Evolutionary conservation across 139 green algal species (phyloP), one percentile per base, ranked within the genome.

Genomic region (Micractinium sp.): DNA sequence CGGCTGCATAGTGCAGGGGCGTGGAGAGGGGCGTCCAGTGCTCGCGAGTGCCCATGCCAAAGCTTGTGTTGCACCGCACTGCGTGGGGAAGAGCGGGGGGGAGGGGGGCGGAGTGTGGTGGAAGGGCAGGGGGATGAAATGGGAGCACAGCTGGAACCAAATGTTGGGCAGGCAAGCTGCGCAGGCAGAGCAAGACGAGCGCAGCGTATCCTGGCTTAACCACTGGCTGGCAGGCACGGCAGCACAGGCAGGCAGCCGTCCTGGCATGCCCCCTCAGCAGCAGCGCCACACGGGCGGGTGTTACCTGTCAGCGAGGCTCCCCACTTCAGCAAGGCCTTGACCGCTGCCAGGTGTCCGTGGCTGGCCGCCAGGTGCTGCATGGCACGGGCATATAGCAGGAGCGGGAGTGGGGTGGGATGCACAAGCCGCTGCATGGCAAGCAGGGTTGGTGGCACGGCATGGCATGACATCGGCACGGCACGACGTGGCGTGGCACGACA

Each of bases 1-100:
- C 89, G 22, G 88, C 88, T 29, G 89, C 89, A 15, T 89, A 82
- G 83, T 91, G 89, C 33, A 91, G 89, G 1, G 89, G 89, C 7
- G 83, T 91, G 76, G 83, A 87, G 80, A 41, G 18, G 15, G 87
- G 87, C 7, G 74, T 75, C 87, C 87, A 90, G 33, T 60, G 80
- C 4, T 53, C 87, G 20, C 47, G 71, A 19, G 0, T 22, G 18
- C 63, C 60, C 60, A 79, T 56, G 39, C 63, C 31, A 38, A n/a
- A 79, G 19, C 38, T 67, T 12, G 76, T 33, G 66, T 87, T 87
- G 83, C 83, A 87, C 27, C 83, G 83, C 36, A 87, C 83, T 87
- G 83, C 29, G 35, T 1, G n/a, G 3, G 41, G 78, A 38, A 77
- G 71, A 77, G 71, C 20, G 31, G 71, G 38, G 76, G 19, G 23